phyloP scores from a whole-genome alignment of 2,329 filamentous ascomycete species.

The Pseudogymnoascus sp. region DNA sequence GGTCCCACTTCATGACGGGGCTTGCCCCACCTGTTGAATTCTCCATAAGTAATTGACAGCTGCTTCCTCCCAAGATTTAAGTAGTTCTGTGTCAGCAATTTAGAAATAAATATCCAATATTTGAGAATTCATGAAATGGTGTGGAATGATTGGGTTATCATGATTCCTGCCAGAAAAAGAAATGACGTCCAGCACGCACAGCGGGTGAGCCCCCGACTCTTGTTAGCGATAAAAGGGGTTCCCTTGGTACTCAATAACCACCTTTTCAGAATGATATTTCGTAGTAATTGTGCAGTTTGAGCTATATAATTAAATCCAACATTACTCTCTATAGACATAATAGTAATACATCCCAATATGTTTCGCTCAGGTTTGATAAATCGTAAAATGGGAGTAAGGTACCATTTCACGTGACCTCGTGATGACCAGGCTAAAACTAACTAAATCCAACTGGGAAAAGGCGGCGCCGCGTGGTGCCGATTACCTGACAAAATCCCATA shows the following conservation, averaged over 20 bases:
- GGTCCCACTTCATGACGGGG: not conserved
- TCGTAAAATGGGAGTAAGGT: not conserved
- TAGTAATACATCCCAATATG: not conserved
- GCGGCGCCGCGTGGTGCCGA: conserved; percentile 7
- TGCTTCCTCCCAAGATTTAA: not conserved
- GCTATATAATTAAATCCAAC: not conserved
- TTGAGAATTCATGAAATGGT: not conserved
- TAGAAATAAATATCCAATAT: not conserved
- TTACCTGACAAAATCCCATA: conserved; percentile 6
- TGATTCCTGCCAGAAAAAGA: not conserved
- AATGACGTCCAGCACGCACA: conserved; percentile 6
- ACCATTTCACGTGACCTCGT: conserved; percentile 5
- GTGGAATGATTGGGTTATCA: not conserved
- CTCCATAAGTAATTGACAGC: not conserved
- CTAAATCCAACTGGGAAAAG: conserved; percentile 6
- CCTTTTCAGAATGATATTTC: not conserved
- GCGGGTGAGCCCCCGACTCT: not conserved
- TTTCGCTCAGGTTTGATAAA: not conserved
- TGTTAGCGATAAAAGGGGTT: conserved; percentile 5
- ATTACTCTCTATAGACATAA: not conserved
- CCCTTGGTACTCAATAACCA: not conserved
- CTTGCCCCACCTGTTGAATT: not conserved
- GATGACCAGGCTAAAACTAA: not conserved
- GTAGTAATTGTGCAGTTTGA: not conserved
- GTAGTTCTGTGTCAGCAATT: not conserved